Conservation (phyloP, 2,329 filamentous ascomycete genomes). For the Aspergillus fijiensis region DNA sequence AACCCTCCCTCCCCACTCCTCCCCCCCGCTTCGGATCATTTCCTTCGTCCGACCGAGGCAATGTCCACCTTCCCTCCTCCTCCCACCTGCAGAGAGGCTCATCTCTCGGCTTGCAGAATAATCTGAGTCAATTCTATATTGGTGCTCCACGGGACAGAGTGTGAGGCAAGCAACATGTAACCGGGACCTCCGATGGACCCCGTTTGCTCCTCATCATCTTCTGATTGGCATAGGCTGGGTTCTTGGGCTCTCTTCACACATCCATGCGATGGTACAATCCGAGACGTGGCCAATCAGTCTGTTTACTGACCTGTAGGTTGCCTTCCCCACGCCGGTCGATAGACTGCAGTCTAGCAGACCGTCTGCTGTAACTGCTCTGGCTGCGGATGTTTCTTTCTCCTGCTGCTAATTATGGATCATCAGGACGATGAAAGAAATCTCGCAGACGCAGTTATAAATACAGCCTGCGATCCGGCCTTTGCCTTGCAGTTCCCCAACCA, state of each 20-base stretch:
- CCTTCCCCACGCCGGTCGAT: no score
- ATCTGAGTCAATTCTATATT: neutral
- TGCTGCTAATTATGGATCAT: neutral
- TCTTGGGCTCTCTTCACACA: neutral
- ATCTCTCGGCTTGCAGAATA: neutral
- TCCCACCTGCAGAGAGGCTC: neutral
- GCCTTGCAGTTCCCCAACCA: neutral
- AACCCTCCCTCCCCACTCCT: no score
- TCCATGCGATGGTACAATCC: constrained; percentile 5
- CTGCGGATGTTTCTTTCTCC: neutral
- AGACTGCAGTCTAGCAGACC: no score
- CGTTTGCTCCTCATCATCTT: neutral
- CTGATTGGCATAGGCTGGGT: neutral
- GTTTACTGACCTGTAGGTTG: no score
- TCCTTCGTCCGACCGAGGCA: neutral
- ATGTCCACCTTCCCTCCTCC: neutral
- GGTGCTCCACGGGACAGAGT: neutral
- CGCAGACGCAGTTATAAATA: constrained; percentile 6
- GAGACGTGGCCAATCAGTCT: constrained; percentile 7
- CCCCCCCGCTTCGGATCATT: neutral
- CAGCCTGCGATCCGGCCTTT: neutral
- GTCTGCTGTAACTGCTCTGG: neutral
- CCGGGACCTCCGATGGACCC: neutral
- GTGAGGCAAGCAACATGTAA: neutral
- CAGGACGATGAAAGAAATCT: neutral